Percentiles rank a stretch among this genome's conserved stretches.
phyloP scores from a whole-genome alignment of 345 rosid genomes.

The Luvunga scandens region DNA sequence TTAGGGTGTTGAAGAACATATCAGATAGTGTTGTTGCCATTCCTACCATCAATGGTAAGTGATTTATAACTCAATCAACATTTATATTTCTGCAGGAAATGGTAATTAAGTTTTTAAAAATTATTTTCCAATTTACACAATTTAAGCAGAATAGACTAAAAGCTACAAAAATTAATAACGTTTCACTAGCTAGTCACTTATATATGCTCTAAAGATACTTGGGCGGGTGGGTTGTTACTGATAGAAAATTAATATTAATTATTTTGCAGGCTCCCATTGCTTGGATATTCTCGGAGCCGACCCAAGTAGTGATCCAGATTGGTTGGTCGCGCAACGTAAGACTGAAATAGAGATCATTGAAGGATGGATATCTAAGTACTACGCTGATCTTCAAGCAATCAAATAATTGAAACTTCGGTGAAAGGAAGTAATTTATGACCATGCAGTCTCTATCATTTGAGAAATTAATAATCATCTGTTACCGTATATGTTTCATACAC shows the following conservation, averaged over 20 bases:
- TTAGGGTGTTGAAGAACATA: slow-evolving; percentile 42
- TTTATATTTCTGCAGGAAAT: not conserved
- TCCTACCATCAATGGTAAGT: slow-evolving; percentile 32
- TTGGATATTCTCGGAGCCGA: slow-evolving; percentile 27
- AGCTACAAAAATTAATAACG: no score
- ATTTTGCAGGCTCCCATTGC: slow-evolving; percentile 33
- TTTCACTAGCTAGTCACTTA: no score
- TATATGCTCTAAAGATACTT: not conserved
- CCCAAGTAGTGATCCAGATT: slow-evolving; percentile 23
- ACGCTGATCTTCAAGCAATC: slow-evolving; percentile 17
- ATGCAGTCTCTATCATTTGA: no score
- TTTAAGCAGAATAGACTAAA: no score
- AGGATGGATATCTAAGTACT: slow-evolving; percentile 25
- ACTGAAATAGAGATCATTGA: slow-evolving; percentile 22
- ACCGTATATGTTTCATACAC: no score
- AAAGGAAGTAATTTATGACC: not conserved
- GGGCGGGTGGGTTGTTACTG: not conserved
- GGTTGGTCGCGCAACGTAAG: slow-evolving; percentile 33
- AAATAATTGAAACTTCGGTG: not conserved
- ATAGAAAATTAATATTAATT: not conserved
- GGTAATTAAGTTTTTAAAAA: not conserved
- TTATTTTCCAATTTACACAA: not conserved
- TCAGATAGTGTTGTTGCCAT: slow-evolving; percentile 38
- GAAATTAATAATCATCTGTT: no score
- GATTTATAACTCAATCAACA: not conserved